Base-by-base conservation (phyloP, 2,329 filamentous ascomycete species). In the Zasmidium cellare region DNA sequence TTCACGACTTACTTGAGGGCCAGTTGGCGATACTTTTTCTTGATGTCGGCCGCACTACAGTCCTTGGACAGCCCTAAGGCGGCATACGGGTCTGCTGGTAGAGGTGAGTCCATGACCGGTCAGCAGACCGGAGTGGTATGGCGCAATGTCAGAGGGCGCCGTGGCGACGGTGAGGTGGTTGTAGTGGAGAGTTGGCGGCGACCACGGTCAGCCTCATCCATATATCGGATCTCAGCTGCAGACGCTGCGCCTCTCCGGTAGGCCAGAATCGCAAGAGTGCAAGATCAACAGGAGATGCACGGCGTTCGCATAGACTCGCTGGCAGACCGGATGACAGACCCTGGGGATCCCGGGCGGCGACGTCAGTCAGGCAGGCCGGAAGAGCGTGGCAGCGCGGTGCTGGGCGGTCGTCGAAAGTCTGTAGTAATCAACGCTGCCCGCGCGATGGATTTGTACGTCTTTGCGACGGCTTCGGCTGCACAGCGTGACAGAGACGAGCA, bases 11-110 rank as follows among this genome's bases (percentile, higher is more conserved):
- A 86, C 74, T 87, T 92, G 59, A 99, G 81, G 6, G 94, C 94
- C 56, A 89, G 85, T 73, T 96, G 97, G 70, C 91, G 88, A 78
- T 99, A 97, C 20, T 92, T 91, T 14, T 85, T 87, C 75, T 96
- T 97, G 78, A 99, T 84, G 69, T 96, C 85, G 60, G 91, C 87
- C 35, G 86, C 79, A 0, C 89, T 89, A 14, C 92, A 92, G 59
- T 84, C 80, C 61, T 85, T 85, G 48, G 88, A 82, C 46, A 99
- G 76, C 28, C 82, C 85, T 3, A 99, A 85, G 51, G 93, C 85
- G 67, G 87, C 84, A 70, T 99, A 99, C 50, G 91, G 93, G 77
- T 97, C 91, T 61, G 85, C 81, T 28, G 84, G 76, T 58, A 80
- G 61, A n/a, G 62, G 62, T 46, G 59, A 61, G 18, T 31, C 62